Percentiles rank a stretch among this genome's conserved stretches.
These are phyloP conservation scores for Casuarina glauca DNA, from an alignment of 306 rosid species.

Conservation along the genomic window DNA sequence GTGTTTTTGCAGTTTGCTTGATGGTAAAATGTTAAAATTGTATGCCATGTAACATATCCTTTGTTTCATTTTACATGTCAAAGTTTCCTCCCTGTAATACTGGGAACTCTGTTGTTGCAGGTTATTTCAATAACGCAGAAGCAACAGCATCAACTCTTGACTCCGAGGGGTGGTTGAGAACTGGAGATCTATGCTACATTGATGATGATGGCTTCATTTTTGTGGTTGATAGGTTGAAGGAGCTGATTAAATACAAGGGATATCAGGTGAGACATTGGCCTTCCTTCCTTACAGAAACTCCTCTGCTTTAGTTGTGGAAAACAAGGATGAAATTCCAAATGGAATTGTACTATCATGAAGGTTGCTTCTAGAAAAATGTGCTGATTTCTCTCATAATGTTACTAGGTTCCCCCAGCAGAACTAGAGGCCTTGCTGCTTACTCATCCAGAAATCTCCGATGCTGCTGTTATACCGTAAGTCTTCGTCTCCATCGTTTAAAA, in stretches of 20 bases:
- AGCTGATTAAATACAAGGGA: constrained; percentile 91
- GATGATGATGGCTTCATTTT: constrained; percentile 84
- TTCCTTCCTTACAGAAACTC: neutral
- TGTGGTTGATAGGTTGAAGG: constrained; percentile 85
- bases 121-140: constrained; percentile 72
- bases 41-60: neutral
- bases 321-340: neutral
- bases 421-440: constrained; percentile 79
- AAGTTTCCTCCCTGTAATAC: neutral
- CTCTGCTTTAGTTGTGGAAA: neutral
- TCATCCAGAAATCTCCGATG: constrained; percentile 73
- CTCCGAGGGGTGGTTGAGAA: constrained; percentile 86
- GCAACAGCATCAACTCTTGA: constrained; percentile 75
- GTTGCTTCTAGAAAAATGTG: neutral
- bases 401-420: constrained; percentile 91
- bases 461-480: constrained; percentile 94
- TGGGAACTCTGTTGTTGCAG: constrained; percentile 37
- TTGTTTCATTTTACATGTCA: neutral
- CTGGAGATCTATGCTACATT: constrained; percentile 86
- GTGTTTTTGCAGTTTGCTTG: neutral
- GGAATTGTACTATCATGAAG: neutral
- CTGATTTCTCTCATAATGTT: constrained; percentile 11
- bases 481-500: neutral
- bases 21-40: neutral
- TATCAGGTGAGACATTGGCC: constrained; percentile 61